phyloP scores from a whole-genome alignment of 202 grass and related monocot genomes.

The Setaria viridis region DNA sequence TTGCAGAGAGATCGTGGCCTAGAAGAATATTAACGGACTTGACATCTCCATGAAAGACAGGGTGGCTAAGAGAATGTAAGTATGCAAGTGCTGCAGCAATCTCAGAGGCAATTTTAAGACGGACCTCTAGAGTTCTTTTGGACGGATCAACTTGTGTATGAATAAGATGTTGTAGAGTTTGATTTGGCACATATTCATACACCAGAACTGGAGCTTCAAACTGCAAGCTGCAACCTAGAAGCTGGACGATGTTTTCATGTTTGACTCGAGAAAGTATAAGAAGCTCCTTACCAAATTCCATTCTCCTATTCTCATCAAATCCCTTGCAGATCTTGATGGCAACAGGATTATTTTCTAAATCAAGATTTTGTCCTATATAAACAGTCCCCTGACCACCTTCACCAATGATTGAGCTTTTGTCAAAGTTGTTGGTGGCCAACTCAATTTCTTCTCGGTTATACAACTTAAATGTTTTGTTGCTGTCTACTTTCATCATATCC shows the following conservation, averaged over 20 bases:
- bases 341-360: neutral
- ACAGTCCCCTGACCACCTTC: constrained; percentile 55
- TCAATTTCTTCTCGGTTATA: constrained; percentile 38
- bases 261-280: constrained; percentile 53
- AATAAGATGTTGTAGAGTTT: constrained; percentile 29
- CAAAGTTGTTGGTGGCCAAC: constrained; percentile 41
- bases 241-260: constrained; percentile 54
- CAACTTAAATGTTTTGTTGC: constrained; percentile 41
- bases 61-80: constrained; percentile 38
- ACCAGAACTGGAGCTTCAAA: constrained; percentile 53
- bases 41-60: constrained; percentile 47
- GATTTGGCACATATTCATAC: constrained; percentile 50
- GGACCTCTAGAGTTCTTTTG: constrained; percentile 17
- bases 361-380: constrained; percentile 23
- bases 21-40: constrained; percentile 57
- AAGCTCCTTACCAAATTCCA: constrained; percentile 55
- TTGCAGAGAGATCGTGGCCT: constrained; percentile 20
- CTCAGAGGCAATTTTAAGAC: constrained; percentile 48
- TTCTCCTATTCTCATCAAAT: constrained; percentile 34
- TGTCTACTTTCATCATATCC: constrained; percentile 45
- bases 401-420: constrained; percentile 8
- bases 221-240: constrained; percentile 60
- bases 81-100: constrained; percentile 40
- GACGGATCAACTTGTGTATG: neutral
- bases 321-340: constrained; percentile 58